These are phyloP conservation scores for Trichophyton rubrum DNA, from an alignment of 2,329 filamentous ascomycete genomes.

Conservation along the genomic window DNA sequence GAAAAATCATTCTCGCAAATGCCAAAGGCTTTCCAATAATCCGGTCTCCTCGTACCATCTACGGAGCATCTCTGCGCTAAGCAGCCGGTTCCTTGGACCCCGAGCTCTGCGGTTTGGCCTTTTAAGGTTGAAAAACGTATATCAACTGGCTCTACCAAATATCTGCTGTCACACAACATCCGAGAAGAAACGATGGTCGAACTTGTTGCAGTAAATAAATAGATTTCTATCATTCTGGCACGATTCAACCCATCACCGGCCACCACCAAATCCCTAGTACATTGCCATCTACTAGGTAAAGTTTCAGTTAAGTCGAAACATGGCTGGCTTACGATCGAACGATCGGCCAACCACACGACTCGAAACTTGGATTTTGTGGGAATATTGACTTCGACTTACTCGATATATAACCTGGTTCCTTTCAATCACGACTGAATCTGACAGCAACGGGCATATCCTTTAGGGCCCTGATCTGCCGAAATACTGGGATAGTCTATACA, in stretches of 20 bases:
- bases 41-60: neutral
- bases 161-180: neutral
- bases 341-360: slow-evolving; percentile 1
- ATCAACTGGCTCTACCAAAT: neutral
- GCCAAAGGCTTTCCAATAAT: neutral
- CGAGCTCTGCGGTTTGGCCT: neutral
- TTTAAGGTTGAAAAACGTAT: slow-evolving; percentile 2
- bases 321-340: slow-evolving; percentile 1
- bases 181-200: neutral
- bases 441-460: slow-evolving; percentile 2
- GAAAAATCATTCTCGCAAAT: neutral
- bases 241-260: neutral
- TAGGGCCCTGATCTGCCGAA: neutral
- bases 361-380: neutral
- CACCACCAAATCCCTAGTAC: slow-evolving; percentile 1
- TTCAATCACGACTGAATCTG: slow-evolving; percentile 2
- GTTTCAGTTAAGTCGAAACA: neutral
- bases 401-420: neutral
- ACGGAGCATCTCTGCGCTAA: neutral
- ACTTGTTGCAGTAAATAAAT: neutral
- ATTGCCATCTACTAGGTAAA: neutral
- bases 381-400: neutral
- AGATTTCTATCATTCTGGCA: neutral
- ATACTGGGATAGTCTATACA: neutral
- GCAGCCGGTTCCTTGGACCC: neutral